phyloP scores from a whole-genome alignment of 2,329 filamentous ascomycete genomes.

The Eutypa lata region DNA sequence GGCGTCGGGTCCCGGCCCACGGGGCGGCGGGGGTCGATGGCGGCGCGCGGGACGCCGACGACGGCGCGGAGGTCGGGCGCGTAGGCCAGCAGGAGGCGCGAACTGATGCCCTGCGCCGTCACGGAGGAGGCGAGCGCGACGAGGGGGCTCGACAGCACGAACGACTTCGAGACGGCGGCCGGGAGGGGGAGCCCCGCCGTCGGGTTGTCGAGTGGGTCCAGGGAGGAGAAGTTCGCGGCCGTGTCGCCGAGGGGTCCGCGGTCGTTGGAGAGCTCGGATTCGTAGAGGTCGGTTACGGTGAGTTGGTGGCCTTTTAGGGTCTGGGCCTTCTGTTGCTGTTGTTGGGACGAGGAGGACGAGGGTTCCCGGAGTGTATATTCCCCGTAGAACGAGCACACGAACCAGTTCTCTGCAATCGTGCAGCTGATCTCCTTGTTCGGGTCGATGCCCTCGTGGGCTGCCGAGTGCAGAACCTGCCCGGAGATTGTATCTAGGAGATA shows the following conservation, averaged over 20 bases:
- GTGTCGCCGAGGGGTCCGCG: slow-evolving; percentile 69
- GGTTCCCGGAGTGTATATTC: slow-evolving; percentile 54
- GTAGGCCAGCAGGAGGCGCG: slow-evolving; percentile 75
- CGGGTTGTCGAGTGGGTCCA: slow-evolving; percentile 60
- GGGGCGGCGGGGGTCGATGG: slow-evolving; percentile 83
- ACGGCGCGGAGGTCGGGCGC: slow-evolving; percentile 72
- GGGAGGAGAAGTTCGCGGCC: slow-evolving; percentile 71
- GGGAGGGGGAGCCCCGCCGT: slow-evolving; percentile 40
- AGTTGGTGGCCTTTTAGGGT: slow-evolving; percentile 80
- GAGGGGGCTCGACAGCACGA: slow-evolving; percentile 76
- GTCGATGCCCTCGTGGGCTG: slow-evolving; percentile 71
- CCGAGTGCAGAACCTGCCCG: slow-evolving; percentile 72
- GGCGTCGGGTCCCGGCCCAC: slow-evolving; percentile 79
- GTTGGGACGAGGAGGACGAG: slow-evolving; percentile 19
- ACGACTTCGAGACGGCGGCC: slow-evolving; percentile 76
- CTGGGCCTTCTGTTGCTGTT: slow-evolving; percentile 41
- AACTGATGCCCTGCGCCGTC: slow-evolving; percentile 88
- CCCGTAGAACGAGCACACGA: slow-evolving; percentile 76
- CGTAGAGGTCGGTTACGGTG: slow-evolving; percentile 83
- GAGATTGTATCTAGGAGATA: slow-evolving; percentile 85
- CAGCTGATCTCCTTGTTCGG: slow-evolving; percentile 70
- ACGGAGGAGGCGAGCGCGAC: slow-evolving; percentile 78
- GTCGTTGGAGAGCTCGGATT: slow-evolving; percentile 79
- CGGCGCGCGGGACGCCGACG: slow-evolving; percentile 71
- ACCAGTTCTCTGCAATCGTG: slow-evolving; percentile 90